Percentiles rank a stretch among this genome's conserved stretches.
Conservation (phyloP, 768 basidiomycete genomes). For the Cantharellus cinnabarinus region DNA sequence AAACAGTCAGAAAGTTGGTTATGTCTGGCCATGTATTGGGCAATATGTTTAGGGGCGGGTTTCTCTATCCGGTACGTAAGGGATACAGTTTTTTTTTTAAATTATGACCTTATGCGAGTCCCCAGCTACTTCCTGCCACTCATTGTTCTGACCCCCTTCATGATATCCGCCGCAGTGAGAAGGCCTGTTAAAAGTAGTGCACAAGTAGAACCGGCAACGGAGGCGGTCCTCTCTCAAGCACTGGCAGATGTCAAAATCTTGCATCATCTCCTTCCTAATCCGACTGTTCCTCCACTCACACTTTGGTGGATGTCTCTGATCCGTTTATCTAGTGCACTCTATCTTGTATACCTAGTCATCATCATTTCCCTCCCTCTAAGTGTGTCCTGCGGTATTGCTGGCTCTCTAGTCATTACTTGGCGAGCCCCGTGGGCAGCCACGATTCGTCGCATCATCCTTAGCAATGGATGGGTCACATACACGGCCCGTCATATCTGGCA, state of each 20-base stretch:
- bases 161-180: not conserved
- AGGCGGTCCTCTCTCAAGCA: constrained; percentile 30
- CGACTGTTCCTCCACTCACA: constrained; percentile 10
- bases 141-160: constrained; percentile 20
- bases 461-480: constrained; percentile 52
- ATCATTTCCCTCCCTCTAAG: constrained; percentile 42
- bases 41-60: constrained; percentile 39
- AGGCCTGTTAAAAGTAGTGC: not conserved
- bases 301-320: constrained; percentile 15
- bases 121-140: constrained; percentile 40
- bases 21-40: constrained; percentile 57
- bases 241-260: constrained; percentile 49
- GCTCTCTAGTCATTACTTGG: constrained; percentile 38
- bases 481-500: not conserved
- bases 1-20: constrained; percentile 45
- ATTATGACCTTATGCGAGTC: not conserved
- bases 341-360: constrained; percentile 44
- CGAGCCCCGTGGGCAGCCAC: constrained; percentile 47
- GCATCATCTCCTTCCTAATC: constrained; percentile 31
- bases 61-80: constrained; percentile 26
- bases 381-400: constrained; percentile 36
- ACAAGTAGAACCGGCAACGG: constrained; percentile 23
- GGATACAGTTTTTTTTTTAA: not conserved
- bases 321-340: constrained; percentile 36
- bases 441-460: constrained; percentile 34